Base-by-base conservation (phyloP, 306 rosid species). In the Aeschynomene evenia region DNA sequence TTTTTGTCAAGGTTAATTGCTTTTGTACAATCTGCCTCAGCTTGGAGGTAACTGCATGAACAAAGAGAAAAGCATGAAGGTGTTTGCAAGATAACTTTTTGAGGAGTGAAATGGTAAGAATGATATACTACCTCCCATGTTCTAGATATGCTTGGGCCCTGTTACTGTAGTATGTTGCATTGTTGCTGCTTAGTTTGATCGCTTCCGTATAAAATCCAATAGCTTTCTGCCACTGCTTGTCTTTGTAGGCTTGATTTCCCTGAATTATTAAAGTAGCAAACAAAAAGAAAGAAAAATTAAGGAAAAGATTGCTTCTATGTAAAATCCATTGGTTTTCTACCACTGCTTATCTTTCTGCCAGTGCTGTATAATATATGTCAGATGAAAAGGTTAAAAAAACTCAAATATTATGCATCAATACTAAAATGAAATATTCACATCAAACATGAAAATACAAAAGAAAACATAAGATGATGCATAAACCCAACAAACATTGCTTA, bases 71-170 rank as follows among this genome's bases (percentile, higher is more conserved):
- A 29, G 60, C 11, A 76, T 81, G 54, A 84, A 34, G 57, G 76
- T 36, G 66, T 57, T 57, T 46, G 59, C 46, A 34, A 80, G 37
- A 69, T 55, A 71, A 40, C 74, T 43, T 45, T n/a, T 23, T 22
- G 51, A 79, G 57, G 21, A 66, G 36, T 40, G 49, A 68, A 67
- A 19, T 12, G 7, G 58, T 51, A 39, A 50, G 58, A 70, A 73
- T 8, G 33, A 42, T 52, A 70, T 33, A 15, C 22, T 91, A 95
- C 97, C 96, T 88, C 64, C 89, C 88, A 53, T 84, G 77, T 76
- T 87, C 99, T 63, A 95, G 86, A 83, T 83, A 85, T 42, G 95
- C 99, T 56, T 89, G 91, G 66, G 99, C 99, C 76, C 99, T 83
- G 82, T 95, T 95, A 66, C 89, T 89, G 77, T 89, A 89, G 85